Conservation (phyloP, 176 grass and related monocot species). For the Zoysia pacifica region DNA sequence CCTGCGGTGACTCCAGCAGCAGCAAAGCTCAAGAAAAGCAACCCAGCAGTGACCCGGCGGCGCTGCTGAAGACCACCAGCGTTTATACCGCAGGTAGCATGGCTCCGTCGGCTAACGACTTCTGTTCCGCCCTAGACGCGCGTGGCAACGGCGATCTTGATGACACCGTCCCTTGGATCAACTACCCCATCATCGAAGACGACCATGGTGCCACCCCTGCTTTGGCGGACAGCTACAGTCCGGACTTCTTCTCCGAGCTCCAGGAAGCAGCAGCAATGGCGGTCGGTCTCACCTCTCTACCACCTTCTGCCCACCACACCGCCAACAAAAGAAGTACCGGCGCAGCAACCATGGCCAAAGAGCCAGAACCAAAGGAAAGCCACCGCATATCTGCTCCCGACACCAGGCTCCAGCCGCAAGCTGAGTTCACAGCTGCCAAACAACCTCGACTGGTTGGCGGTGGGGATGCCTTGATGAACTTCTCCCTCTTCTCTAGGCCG, state of each 20-base stretch:
- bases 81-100: conserved; percentile 20
- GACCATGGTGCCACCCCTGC: conserved; percentile 21
- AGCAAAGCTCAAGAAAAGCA: conserved; percentile 41
- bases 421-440: conserved; percentile 13
- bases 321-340: conserved; percentile 18
- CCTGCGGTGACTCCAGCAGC: conserved; percentile 2
- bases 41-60: not conserved
- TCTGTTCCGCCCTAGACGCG: conserved; percentile 16
- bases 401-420: conserved; percentile 21
- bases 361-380: conserved; percentile 25
- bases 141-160: conserved; percentile 29
- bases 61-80: not conserved
- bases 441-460: conserved; percentile 14
- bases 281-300: conserved; percentile 19
- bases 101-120: conserved; percentile 22
- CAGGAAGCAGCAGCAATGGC: conserved; percentile 18
- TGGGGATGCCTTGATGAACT: conserved; percentile 48
- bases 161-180: conserved; percentile 43
- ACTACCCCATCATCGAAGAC: conserved; percentile 40
- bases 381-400: conserved; percentile 8
- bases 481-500: conserved; percentile 51
- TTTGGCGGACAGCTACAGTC: conserved; percentile 16
- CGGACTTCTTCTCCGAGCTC: conserved; percentile 52
- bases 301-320: conserved; percentile 32
- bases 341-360: conserved; percentile 19